Conservation (phyloP, 2,329 filamentous ascomycete genomes). For the Fusarium sp. region DNA sequence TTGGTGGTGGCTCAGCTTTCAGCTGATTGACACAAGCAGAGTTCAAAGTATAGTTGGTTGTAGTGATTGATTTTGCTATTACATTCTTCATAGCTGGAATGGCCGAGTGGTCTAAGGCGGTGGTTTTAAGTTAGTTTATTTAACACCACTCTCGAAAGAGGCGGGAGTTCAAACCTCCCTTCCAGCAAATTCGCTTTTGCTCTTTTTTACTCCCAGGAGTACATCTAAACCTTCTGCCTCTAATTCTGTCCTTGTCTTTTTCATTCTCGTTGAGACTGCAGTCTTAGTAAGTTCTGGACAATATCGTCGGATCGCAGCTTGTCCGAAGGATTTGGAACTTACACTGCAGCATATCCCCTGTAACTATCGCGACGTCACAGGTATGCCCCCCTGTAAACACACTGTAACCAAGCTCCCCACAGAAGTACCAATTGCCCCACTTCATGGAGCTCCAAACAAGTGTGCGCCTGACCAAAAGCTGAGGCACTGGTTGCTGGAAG, state of each 20-base stretch:
- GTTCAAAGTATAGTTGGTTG: fast-evolving
- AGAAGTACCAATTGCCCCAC: conserved; percentile 15
- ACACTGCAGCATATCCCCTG: neutral
- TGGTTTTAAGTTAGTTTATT: neutral
- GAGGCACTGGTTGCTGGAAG: conserved; percentile 17
- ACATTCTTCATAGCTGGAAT: conserved; percentile 1
- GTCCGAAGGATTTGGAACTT: neutral
- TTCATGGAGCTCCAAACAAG: neutral
- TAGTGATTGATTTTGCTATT: neutral
- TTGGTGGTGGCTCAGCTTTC: conserved; percentile 13
- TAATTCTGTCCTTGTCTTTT: neutral
- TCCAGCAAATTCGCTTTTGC: neutral
- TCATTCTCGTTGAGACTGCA: neutral
- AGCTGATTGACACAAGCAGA: neutral
- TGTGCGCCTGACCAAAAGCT: conserved; percentile 35
- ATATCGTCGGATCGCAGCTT: neutral
- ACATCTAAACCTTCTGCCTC: neutral
- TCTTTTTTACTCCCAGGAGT: neutral
- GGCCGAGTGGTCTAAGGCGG: conserved; percentile 6
- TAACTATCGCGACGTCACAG: conserved; percentile 22
- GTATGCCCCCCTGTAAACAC: neutral
- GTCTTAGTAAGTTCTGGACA: neutral
- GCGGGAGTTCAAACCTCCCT: conserved; percentile 7
- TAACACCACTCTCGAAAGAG: conserved; percentile 9
- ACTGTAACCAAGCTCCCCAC: neutral